These are phyloP conservation scores for Polygonum maritimum DNA, from an alignment of 148 eudicot species.

Conservation along the genomic window DNA sequence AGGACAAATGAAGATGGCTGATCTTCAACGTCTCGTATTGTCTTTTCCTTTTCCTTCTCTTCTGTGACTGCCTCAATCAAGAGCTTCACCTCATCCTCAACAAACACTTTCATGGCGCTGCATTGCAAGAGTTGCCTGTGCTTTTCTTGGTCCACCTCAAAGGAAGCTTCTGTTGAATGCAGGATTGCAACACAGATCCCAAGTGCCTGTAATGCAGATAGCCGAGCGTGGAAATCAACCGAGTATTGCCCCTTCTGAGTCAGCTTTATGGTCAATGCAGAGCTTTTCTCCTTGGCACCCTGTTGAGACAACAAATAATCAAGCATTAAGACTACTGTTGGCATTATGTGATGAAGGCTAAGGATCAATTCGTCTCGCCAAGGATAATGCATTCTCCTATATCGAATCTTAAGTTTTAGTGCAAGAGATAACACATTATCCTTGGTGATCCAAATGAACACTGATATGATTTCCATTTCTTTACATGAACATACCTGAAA, in stretches of 20 bases:
- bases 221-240: constrained; percentile 70
- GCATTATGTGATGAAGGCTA: background rate
- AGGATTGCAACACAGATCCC: constrained; percentile 68
- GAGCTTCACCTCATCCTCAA: constrained; percentile 56
- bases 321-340: background rate
- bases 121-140: constrained; percentile 38
- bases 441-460: too few species aligned
- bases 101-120: constrained; percentile 41
- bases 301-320: constrained; percentile 15
- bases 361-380: too few species aligned
- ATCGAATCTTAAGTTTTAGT: too few species aligned
- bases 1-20: constrained; percentile 42
- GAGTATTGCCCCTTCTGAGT: constrained; percentile 48
- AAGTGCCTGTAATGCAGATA: constrained; percentile 76
- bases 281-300: constrained; percentile 57
- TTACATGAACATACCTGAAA: constrained; percentile 36
- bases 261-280: constrained; percentile 46
- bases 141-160: constrained; percentile 32
- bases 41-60: constrained; percentile 45
- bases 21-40: constrained; percentile 28
- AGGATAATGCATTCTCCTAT: too few species aligned
- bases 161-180: constrained; percentile 62
- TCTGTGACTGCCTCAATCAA: constrained; percentile 51
- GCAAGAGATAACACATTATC: background rate
- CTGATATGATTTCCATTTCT: background rate